Percentiles rank a stretch among this genome's conserved stretches.
Evolutionary conservation across 208 protist species (phyloP).

Genomic region (Leishmania arabica): DNA sequence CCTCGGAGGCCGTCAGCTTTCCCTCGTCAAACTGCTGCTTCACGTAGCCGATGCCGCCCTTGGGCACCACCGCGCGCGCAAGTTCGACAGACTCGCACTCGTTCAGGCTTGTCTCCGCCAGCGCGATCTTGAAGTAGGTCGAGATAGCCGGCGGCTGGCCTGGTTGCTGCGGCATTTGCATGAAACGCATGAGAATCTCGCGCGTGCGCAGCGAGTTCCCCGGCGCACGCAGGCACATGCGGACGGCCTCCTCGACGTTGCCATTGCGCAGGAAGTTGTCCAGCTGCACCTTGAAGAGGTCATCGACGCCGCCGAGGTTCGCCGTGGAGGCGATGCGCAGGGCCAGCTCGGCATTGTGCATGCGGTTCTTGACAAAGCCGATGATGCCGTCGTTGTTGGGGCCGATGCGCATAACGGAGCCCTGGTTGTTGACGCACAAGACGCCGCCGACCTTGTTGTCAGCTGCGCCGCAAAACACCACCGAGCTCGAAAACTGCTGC

Average conservation of each 20-base stretch:
- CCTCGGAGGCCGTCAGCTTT: constrained; percentile 98
- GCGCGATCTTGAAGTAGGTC: constrained; percentile 98
- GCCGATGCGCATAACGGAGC: constrained; percentile 91
- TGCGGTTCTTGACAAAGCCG: constrained; percentile 94
- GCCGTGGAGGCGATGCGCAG: constrained; percentile 95
- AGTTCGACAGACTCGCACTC: constrained; percentile 98
- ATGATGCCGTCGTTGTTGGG: constrained; percentile 98
- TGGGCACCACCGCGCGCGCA: constrained; percentile 93
- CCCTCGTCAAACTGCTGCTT: constrained; percentile 99
- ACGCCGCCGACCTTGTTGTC: constrained; percentile 92
- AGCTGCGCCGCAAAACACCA: constrained; percentile 96
- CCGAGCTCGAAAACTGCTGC: constrained; percentile 95
- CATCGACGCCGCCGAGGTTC: constrained; percentile 98
- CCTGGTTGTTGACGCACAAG: constrained; percentile 97
- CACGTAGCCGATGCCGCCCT: constrained; percentile 90
- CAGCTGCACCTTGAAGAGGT: constrained; percentile 97
- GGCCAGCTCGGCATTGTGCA: constrained; percentile 95
- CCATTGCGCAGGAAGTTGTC: constrained; percentile 92
- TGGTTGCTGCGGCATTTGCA: constrained; percentile 56
- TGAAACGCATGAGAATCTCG: constrained; percentile 97
- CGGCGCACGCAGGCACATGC: constrained; percentile 95
- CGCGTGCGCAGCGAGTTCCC: constrained; percentile 94
- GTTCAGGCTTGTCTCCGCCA: constrained; percentile 97
- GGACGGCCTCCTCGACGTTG: constrained; percentile 95
- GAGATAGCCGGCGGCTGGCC: constrained; percentile 96